Percentiles rank a stretch among this genome's conserved stretches.
These are phyloP conservation scores for Kluyveromyces sp. DNA, from an alignment of 1,139 yeast genomes.

Conservation along the genomic window DNA sequence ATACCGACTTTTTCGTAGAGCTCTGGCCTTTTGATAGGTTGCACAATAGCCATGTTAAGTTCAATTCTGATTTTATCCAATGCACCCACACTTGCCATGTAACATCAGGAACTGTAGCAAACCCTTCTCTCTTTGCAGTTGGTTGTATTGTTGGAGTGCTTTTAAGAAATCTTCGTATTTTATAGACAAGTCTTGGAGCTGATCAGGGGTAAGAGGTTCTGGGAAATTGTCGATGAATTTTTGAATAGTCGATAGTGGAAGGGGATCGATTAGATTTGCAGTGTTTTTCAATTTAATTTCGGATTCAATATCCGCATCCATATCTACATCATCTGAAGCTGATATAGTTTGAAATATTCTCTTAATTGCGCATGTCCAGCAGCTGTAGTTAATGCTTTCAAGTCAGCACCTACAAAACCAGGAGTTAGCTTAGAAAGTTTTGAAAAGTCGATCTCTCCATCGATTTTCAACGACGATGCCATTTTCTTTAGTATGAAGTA, in stretches of 20 bases:
- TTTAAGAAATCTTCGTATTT: conserved; percentile 69
- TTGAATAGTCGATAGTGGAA: conserved; percentile 57
- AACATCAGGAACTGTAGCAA: conserved; percentile 97
- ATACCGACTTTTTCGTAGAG: conserved; percentile 86
- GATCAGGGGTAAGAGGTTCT: conserved; percentile 64
- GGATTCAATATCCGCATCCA: conserved; percentile 39
- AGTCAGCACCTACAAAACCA: conserved; percentile 97
- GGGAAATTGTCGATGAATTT: conserved; percentile 70
- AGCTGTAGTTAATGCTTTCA: conserved; percentile 87
- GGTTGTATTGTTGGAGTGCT: conserved; percentile 91
- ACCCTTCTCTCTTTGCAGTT: conserved; percentile 95
- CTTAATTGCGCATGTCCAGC: conserved; percentile 90
- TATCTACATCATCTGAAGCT: conserved; percentile 14
- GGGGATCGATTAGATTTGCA: conserved; percentile 28
- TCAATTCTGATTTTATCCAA: conserved; percentile 73
- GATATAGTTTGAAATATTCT: conserved; percentile 56
- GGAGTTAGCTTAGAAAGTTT: conserved; percentile 89
- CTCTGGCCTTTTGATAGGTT: conserved; percentile 91
- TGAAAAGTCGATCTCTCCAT: conserved; percentile 62
- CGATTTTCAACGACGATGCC: conserved; percentile 57
- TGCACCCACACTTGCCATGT: conserved; percentile 93
- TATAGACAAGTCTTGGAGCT: conserved; percentile 67
- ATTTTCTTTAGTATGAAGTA: conserved; percentile 67
- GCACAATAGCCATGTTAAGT: conserved; percentile 94
- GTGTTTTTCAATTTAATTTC: conserved; percentile 23